phyloP scores from a whole-genome alignment of 208 protist species.

The Leishmania major region DNA sequence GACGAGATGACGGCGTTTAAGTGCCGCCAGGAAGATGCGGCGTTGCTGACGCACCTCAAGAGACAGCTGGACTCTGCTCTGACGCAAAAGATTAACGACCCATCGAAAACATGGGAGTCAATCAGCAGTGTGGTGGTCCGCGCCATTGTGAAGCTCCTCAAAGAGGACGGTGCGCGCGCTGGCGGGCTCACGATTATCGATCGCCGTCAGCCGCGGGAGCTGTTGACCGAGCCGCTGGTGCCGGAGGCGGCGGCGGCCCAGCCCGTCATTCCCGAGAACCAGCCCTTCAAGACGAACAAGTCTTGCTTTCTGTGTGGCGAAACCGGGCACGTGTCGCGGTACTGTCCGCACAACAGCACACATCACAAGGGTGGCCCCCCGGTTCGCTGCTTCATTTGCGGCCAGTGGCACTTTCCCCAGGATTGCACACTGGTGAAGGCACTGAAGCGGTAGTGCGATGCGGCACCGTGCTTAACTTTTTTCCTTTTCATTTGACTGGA shows the following conservation, averaged over 20 bases:
- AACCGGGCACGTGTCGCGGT: conserved; percentile 73
- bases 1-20: conserved; percentile 79
- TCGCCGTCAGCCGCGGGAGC: conserved; percentile 55
- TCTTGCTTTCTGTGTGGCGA: conserved; percentile 82
- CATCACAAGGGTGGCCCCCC: conserved; percentile 63
- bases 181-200: conserved; percentile 68
- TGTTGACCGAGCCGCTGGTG: conserved; percentile 45
- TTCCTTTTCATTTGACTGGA: too few relatives aligned
- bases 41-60: conserved; percentile 83
- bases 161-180: conserved; percentile 50
- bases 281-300: conserved; percentile 70
- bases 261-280: conserved; percentile 30
- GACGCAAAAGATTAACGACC: conserved; percentile 88
- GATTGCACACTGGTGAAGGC: conserved; percentile 64
- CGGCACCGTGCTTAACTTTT: not conserved
- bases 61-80: conserved; percentile 86
- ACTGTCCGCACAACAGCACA: conserved; percentile 65
- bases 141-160: conserved; percentile 83
- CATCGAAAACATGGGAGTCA: conserved; percentile 76
- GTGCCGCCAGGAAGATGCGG: conserved; percentile 82
- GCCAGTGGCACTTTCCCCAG: conserved; percentile 86
- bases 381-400: conserved; percentile 88
- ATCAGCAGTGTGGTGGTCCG: conserved; percentile 82
- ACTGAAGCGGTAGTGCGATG: conserved; percentile 22
- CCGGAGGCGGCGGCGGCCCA: conserved; percentile 3